Evolutionary conservation across 257 asterid genomes (phyloP).

Genomic region (Petrea volubilis): DNA sequence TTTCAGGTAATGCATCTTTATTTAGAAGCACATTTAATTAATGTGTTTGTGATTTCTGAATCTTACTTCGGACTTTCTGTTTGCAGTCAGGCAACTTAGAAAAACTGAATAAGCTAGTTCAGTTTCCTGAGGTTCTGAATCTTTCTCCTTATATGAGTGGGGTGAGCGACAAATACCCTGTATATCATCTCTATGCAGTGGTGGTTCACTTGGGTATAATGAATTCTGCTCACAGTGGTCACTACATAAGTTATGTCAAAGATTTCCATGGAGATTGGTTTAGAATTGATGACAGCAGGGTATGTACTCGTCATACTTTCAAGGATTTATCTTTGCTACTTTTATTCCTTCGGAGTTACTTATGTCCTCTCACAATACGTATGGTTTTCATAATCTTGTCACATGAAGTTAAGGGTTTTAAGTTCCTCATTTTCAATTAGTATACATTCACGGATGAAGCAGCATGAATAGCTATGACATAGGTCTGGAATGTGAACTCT

Average conservation of each 20-base stretch:
- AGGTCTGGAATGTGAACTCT: neutral
- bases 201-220: conserved; percentile 55
- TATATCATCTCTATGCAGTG: conserved; percentile 50
- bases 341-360: conserved; percentile 7
- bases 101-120: conserved; percentile 46
- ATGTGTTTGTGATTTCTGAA: conserved; percentile 6
- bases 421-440: neutral
- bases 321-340: neutral
- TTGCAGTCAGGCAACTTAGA: conserved; percentile 53
- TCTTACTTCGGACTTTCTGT: neutral
- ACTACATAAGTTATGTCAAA: conserved; percentile 55
- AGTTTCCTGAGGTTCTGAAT: conserved; percentile 51
- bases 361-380: neutral
- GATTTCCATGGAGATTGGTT: conserved; percentile 47
- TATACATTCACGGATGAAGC: neutral
- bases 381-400: neutral
- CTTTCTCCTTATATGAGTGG: conserved; percentile 53
- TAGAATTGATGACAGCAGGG: conserved; percentile 50
- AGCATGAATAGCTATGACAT: neutral
- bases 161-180: conserved; percentile 39
- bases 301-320: conserved; percentile 23
- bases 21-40: neutral
- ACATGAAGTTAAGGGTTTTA: neutral
- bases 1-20: conserved; percentile 41
- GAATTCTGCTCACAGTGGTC: conserved; percentile 53